phyloP scores from a whole-genome alignment of 2,329 filamentous ascomycete genomes.

The Colletotrichum sp. region DNA sequence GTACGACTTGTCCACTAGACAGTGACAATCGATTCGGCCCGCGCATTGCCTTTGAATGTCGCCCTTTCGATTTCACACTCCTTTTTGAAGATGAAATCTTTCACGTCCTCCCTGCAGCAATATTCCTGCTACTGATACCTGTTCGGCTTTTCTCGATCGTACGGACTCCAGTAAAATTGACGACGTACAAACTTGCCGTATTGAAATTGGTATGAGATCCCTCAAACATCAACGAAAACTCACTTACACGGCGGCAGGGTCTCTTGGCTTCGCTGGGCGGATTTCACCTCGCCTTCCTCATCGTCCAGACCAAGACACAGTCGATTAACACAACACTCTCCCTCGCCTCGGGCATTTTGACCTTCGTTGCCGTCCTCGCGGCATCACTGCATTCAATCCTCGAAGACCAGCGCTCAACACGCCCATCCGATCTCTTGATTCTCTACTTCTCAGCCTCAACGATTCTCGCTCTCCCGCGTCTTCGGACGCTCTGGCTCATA shows the following conservation, averaged over 20 bases:
- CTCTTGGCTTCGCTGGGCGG: not conserved
- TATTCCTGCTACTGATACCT: not conserved
- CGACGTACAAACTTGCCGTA: not conserved
- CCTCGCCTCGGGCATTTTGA: not conserved
- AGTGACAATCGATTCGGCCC: not conserved
- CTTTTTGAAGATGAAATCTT: not conserved
- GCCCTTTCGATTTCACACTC: not conserved
- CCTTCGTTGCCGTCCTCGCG: not conserved
- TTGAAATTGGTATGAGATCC: not conserved
- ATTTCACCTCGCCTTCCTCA: not conserved
- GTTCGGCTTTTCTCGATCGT: not conserved
- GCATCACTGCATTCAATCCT: not conserved
- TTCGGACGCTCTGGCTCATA: not conserved
- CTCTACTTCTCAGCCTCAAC: not conserved
- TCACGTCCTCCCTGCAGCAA: not conserved
- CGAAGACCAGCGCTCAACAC: not conserved
- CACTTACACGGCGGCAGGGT: not conserved
- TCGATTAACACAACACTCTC: not conserved
- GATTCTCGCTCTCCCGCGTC: not conserved
- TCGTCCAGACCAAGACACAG: not conserved
- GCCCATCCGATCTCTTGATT: not conserved
- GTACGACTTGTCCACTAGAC: not conserved
- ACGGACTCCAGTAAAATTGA: not conserved
- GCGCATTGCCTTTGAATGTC: not conserved
- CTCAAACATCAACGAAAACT: not conserved